Conservation (phyloP, 371 early-diverging fungal genomes). For the Rhizopus sp. region DNA sequence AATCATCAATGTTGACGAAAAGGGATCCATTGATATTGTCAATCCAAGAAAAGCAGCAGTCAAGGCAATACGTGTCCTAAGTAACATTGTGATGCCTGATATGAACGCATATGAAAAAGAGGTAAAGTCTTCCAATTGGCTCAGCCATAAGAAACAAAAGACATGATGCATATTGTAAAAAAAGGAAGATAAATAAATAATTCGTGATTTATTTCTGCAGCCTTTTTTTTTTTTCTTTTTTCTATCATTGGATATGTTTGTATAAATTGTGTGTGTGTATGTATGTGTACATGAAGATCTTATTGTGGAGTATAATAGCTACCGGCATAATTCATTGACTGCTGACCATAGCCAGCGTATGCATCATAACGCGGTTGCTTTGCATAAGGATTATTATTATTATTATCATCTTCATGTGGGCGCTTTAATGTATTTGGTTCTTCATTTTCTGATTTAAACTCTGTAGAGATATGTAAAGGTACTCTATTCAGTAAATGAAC, state of each 20-base stretch:
- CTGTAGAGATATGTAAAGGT: conserved; percentile 5
- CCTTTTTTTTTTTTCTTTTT: not conserved
- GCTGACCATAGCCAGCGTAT: not conserved
- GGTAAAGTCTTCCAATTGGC: conserved; percentile 4
- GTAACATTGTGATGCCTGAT: conserved; percentile 51
- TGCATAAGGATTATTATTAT: conserved; percentile 2
- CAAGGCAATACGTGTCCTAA: conserved; percentile 39
- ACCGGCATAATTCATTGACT: not conserved
- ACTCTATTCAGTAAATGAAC: conserved; percentile 21
- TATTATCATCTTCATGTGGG: conserved; percentile 11
- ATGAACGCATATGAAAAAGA: conserved; percentile 57
- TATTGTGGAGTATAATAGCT: conserved; percentile 9
- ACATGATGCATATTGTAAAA: not conserved
- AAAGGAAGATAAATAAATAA: not conserved
- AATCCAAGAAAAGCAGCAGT: conserved; percentile 56
- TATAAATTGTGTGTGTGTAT: no score
- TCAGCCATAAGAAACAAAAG: not conserved
- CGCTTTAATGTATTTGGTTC: not conserved
- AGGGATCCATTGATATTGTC: conserved; percentile 23
- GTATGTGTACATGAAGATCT: not conserved
- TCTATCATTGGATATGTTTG: not conserved
- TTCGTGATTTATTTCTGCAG: not conserved
- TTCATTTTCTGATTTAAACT: conserved; percentile 4
- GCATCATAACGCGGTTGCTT: conserved; percentile 25
- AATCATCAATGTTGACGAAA: conserved; percentile 1